Base-by-base conservation (phyloP, 441 rosid species). In the Gossypium schwendimanii region DNA sequence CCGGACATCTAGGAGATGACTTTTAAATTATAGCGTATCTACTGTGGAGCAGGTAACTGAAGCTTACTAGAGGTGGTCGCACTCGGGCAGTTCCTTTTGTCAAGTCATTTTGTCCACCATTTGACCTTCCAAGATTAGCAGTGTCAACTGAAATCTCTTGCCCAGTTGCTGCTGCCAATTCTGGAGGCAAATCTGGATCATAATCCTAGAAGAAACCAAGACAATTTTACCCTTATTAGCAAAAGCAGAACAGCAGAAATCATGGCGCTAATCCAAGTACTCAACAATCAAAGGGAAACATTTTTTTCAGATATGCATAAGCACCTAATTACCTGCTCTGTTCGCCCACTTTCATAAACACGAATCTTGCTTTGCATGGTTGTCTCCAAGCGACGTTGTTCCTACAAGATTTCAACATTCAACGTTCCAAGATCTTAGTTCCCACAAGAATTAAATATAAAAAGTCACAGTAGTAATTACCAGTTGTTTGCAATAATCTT, bases 351-450 rank as follows among this genome's bases (percentile, higher is more conserved):
- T 85, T 95, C 99, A 83, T 93, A 93, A 76, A 95, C 99, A 74
- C 91, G 97, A 80, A 95, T 95, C 85, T 91, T 93, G 88, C 99
- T 91, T 87, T 95, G 99, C 97, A 93, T 91, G 62, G 99, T 90
- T 63, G 90, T 87, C 87, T 93, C 95, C 53, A 95, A 75, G 54
- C 98, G 91, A 72, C 80, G 93, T 79, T 91, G 97, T 79, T 90
- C 98, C 99, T 95, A 85, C 71, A 77, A 33, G 60, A 80, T 60
- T 73, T 73, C 20, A 61, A 75, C 72, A 69, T 23, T 63, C 75
- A 50, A 69, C 60, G 58, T 44, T 73, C 75, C 73, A 47, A 84
- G 79, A 75, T 54, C 75, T 77, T 52, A 85, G 77, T 73, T 63
- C 57, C 66, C 75, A 60, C 41, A 76, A 76, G 69, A n/a, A 71